Evolutionary conservation across 176 grass and related monocot genomes (phyloP), one percentile per base, ranked within the genome.

Genomic region (Musa beccarii): DNA sequence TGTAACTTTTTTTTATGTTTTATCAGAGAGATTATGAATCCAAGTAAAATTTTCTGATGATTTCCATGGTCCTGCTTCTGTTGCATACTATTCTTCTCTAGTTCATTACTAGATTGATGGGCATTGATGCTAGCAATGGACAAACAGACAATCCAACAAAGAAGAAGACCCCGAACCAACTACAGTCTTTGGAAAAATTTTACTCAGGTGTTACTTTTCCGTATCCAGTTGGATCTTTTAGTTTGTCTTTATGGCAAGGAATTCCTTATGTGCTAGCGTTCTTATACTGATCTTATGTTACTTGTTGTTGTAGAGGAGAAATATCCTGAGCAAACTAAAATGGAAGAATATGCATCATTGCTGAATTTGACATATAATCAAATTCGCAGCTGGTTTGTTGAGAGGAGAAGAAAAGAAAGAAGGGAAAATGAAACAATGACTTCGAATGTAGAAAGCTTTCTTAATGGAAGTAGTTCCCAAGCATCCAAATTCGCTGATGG

Each of bases 391-490:
- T 99, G 96, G 96, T 99, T 99, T 88, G 83, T 85, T 80, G 91
- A 99, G 73, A 88, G 91, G 79, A 99, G 96, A 88, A 92, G 96
- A 73, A 99, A 95, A 85, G 85, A 94, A 55, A 94, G 83, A 79
- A 91, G 55, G 81, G 79, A 87, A 71, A 84, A 72, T 59, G 82
- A 87, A 79, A 55, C 69, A 57, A 17, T 57, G 53, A 75, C 64
- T 16, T 34, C 54, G 68, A 66, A 66, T 54, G 74, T 79, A 69
- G 78, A 79, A 69, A 81, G 59, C 54, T 76, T 68, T 56, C 75
- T 63, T 34, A 76, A 65, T 76, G 77, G 34, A 43, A 43, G 53
- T 75, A 82, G 10, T 69, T 68, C 9, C 11, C 67, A 81, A 55
- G 75, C 84, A 78, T 63, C 69, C 75, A 84, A 71, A 75, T 72